These are phyloP conservation scores for Parastagonospora avenae DNA, from an alignment of 2,329 filamentous ascomycete genomes.

Conservation along the genomic window DNA sequence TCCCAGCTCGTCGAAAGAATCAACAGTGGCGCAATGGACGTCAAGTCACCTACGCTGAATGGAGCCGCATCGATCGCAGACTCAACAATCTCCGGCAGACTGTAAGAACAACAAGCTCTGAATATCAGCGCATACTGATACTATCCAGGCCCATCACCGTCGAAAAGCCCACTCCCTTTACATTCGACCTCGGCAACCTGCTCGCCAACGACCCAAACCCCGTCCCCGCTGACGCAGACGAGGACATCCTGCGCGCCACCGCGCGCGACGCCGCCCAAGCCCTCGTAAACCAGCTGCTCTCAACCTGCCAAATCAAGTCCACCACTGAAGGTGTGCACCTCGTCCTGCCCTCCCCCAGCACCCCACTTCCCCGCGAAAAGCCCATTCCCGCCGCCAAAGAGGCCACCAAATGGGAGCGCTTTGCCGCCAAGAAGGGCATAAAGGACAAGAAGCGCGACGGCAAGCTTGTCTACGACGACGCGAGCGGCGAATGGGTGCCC, in stretches of 20 bases:
- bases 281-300: slow-evolving; percentile 92
- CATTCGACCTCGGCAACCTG: slow-evolving; percentile 88
- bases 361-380: slow-evolving; percentile 85
- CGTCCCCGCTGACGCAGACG: slow-evolving; percentile 63
- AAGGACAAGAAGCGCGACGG: slow-evolving; percentile 82
- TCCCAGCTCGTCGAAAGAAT: slow-evolving; percentile 37
- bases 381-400: slow-evolving; percentile 80
- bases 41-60: slow-evolving; percentile 26
- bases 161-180: slow-evolving; percentile 84
- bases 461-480: slow-evolving; percentile 84
- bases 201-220: slow-evolving; percentile 88
- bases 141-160: slow-evolving; percentile 40
- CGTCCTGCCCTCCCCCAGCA: slow-evolving; percentile 72
- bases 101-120: slow-evolving; percentile 28
- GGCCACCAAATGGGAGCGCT: slow-evolving; percentile 93
- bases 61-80: slow-evolving; percentile 39
- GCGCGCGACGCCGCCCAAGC: slow-evolving; percentile 91
- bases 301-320: slow-evolving; percentile 78
- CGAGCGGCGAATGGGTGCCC: slow-evolving; percentile 83
- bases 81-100: slow-evolving; percentile 36
- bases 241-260: slow-evolving; percentile 71
- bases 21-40: slow-evolving; percentile 41
- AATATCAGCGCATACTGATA: slow-evolving; percentile 11
- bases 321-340: slow-evolving; percentile 75
- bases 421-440: slow-evolving; percentile 97